Evolutionary conservation across 2,329 filamentous ascomycete species (phyloP).

Genomic region (Aspergillus viridinutans): DNA sequence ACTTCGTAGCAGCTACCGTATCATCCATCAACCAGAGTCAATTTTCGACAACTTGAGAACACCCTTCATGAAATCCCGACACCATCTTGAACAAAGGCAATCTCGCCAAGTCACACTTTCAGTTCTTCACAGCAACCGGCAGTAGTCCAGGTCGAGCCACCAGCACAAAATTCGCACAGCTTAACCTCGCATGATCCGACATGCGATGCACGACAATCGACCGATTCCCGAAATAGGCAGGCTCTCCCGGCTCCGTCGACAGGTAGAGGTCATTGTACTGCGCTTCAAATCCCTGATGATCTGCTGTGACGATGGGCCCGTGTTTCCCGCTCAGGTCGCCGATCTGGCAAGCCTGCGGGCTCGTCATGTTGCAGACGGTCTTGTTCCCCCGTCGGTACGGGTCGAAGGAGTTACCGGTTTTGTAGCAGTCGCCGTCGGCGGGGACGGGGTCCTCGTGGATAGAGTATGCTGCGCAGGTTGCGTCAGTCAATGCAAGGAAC

Average conservation of each 20-base stretch:
- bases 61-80: not conserved
- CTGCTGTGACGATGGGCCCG: constrained; percentile 55
- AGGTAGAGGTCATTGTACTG: constrained; percentile 48
- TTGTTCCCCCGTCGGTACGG: constrained; percentile 63
- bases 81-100: not conserved
- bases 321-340: constrained; percentile 74
- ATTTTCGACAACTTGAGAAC: not conserved
- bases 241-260: constrained; percentile 38
- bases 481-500: not conserved
- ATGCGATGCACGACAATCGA: constrained; percentile 51
- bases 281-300: constrained; percentile 22
- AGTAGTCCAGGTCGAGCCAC: not conserved
- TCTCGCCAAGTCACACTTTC: not conserved
- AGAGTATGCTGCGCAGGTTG: constrained; percentile 56
- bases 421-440: constrained; percentile 65
- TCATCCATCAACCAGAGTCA: not conserved
- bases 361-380: constrained; percentile 54
- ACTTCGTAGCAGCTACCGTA: not conserved
- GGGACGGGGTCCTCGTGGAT: constrained; percentile 64
- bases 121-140: not conserved
- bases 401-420: constrained; percentile 65
- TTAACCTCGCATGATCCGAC: constrained; percentile 50
- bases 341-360: constrained; percentile 65
- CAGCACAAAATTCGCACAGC: constrained; percentile 54
- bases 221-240: constrained; percentile 52